Base-by-base conservation (phyloP, 768 basidiomycete species). In the Megacollybia marginata region DNA sequence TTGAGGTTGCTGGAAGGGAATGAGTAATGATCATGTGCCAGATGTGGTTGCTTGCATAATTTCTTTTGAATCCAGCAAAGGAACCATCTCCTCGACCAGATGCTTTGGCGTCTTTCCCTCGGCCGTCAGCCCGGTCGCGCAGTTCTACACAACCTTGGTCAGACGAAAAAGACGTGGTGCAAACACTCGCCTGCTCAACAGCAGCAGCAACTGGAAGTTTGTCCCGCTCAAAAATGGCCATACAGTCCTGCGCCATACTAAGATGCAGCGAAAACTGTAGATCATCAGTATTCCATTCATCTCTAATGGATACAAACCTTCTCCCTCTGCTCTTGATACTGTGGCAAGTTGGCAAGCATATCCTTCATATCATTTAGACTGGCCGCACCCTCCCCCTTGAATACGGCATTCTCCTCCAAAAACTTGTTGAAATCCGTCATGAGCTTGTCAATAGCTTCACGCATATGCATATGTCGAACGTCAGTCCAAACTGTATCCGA, bases 311-410 rank as follows among this genome's bases (percentile, higher is more conserved):
- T 13, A 52, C 66, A 16, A 34, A 87, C 92, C 80, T 92, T 93
- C 64, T 99, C 94, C 50, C 95, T 79, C 57, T 92, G 88, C 55
- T 96, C 93, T 67, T 94, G 89, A 58, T 88, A 96, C 66, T 96
- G 92, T 2, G 94, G 93, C 53, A 99, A 64, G 60, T 74, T 91
- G 32, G 96, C 96, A 33, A 99, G 74, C 95, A 98, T 96, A 60
- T 99, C 96, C 66, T 96, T 97, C 90, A 99, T 94, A 67, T 97
- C 95, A 59, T 93, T 95, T 44, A 99, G 65, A 58, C 81, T 93
- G 44, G 89, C 87, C 9, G 88, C 89, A 42, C 86, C 83, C 48
- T 59, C 92, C 87, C 92, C 90, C 59, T 88, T 86, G 67, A 96
- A 96, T 1, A 92, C 94, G 1, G 92, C 92, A 63, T 98, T 89